Percentiles rank a stretch among this genome's conserved stretches.
These are phyloP conservation scores for Hymenoscyphus occultus DNA, from an alignment of 2,329 filamentous ascomycete genomes.

Conservation along the genomic window DNA sequence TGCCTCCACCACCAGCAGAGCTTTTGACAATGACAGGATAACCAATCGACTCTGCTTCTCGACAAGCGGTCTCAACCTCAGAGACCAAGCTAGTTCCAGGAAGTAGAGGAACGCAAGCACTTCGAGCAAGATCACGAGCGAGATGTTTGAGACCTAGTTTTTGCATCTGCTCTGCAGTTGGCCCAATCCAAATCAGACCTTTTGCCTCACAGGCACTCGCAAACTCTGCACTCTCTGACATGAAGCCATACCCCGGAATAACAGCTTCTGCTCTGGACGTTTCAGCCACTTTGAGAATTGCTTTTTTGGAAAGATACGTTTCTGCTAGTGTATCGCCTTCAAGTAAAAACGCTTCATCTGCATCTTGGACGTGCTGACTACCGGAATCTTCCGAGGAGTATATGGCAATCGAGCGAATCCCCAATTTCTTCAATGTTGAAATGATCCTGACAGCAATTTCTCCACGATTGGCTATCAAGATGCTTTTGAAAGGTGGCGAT, in stretches of 20 bases:
- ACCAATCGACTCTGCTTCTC: conserved; percentile 33
- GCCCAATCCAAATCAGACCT: conserved; percentile 59
- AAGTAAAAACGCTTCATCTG: conserved; percentile 39
- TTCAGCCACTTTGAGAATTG: conserved; percentile 16
- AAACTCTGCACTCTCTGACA: conserved; percentile 62
- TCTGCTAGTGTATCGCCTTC: conserved; percentile 14
- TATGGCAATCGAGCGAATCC: conserved; percentile 48
- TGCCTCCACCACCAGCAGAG: conserved; percentile 54
- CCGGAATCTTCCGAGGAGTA: conserved; percentile 36
- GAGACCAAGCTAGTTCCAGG: conserved; percentile 64
- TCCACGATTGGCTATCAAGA: conserved; percentile 43
- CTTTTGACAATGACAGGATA: conserved; percentile 34
- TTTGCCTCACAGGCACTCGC: conserved; percentile 50
- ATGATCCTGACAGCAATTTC: conserved; percentile 55
- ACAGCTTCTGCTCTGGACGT: conserved; percentile 47
- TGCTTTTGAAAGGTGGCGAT: background rate
- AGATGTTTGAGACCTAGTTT: conserved; percentile 43
- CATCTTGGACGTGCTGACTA: conserved; percentile 37
- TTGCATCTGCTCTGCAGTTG: conserved; percentile 37
- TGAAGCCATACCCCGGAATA: conserved; percentile 65
- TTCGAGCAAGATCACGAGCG: conserved; percentile 63
- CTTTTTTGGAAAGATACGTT: conserved; percentile 16
- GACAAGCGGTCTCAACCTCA: conserved; percentile 49
- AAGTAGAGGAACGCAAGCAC: conserved; percentile 62
- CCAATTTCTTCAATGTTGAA: conserved; percentile 16